Percentiles rank a stretch among this genome's conserved stretches.
phyloP scores from a whole-genome alignment of 2,329 filamentous ascomycete genomes.

The Fusarium poae region DNA sequence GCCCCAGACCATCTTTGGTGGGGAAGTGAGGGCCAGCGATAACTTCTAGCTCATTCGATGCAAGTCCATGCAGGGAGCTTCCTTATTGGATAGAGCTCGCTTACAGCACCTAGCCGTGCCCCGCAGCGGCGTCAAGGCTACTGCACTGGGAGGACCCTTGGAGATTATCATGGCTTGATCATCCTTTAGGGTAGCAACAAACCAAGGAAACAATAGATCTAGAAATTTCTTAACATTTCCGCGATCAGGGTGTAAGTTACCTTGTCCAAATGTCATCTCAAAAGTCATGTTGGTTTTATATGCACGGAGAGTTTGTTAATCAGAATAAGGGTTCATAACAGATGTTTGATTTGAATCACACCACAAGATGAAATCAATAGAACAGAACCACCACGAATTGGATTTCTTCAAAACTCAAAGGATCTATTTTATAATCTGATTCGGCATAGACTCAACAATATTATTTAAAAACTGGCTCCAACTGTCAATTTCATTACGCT shows the following conservation, averaged over 20 bases:
- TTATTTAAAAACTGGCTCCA: background rate
- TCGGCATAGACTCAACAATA: too few relatives aligned
- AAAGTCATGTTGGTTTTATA: background rate
- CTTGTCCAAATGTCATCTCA: background rate
- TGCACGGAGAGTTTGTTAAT: too few relatives aligned
- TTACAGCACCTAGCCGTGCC: constrained; percentile 23
- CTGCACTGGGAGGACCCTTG: constrained; percentile 31
- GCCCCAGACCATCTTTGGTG: constrained; percentile 47
- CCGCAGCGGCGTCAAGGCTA: constrained; percentile 37
- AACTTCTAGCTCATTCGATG: constrained; percentile 62
- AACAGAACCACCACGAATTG: too few relatives aligned
- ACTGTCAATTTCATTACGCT: constrained; percentile 17
- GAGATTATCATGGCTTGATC: constrained; percentile 4
- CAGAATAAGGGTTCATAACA: too few relatives aligned
- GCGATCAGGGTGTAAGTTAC: background rate
- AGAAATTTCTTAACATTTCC: constrained; percentile 28
- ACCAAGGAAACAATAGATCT: constrained; percentile 19
- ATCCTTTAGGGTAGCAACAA: constrained; percentile 37
- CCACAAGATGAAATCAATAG: too few relatives aligned
- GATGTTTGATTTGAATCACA: too few relatives aligned
- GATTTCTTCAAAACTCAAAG: too few relatives aligned
- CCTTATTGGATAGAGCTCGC: constrained; percentile 50
- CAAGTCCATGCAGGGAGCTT: constrained; percentile 45
- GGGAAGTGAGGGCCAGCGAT: constrained; percentile 51
- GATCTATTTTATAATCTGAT: too few relatives aligned